Base-by-base conservation (phyloP, 768 basidiomycete species). In the Lactarius vividus region DNA sequence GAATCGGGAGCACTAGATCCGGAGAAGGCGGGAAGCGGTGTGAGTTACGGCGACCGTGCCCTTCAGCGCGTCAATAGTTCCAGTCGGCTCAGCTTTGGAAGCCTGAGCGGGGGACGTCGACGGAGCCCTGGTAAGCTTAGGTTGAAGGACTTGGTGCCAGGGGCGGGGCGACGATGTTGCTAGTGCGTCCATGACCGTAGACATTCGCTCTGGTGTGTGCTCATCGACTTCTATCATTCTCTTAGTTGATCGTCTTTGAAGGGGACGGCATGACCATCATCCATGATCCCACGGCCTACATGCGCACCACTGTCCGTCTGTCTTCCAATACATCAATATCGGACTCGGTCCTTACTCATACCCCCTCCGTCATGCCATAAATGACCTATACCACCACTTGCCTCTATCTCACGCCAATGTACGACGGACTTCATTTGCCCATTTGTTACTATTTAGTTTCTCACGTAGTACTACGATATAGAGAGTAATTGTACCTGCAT, bases 21-120 rank as follows among this genome's bases (percentile, higher is more conserved):
- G 49, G 96, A 98, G 78, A 91, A 92, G 73, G 86, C 92, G 18
- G 96, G 94, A 1, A 95, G 92, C 67, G 97, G 97, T 26, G 94
- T 99, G 54, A 94, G 91, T 72, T 99, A 97, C 73, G 97, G 97
- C 10, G 97, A 98, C 75, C 84, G 97, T 65, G 91, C 94, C 28
- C 81, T 98, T 37, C 84, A 94, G 63, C 83, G 96, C 72, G 93
- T 98, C 37, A 94, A 89, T 68, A 93, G 91, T 75, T 91, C 90
- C n/a, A 93, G 91, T 72, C 86, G 91, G 63, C 79, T 95, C 71
- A 93, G 92, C 74, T 92, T 93, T 74, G 91, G 91, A 18, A 92
- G 90, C 73, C 77, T 91, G 59, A 91, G 88, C 72, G 85, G 83
- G n/a, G 78, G 83, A 54, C 85, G 88, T 57, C 81, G 81, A 71